These are phyloP conservation scores for Colletotrichum cordylinicola DNA, from an alignment of 2,329 filamentous ascomycete genomes.

Conservation along the genomic window DNA sequence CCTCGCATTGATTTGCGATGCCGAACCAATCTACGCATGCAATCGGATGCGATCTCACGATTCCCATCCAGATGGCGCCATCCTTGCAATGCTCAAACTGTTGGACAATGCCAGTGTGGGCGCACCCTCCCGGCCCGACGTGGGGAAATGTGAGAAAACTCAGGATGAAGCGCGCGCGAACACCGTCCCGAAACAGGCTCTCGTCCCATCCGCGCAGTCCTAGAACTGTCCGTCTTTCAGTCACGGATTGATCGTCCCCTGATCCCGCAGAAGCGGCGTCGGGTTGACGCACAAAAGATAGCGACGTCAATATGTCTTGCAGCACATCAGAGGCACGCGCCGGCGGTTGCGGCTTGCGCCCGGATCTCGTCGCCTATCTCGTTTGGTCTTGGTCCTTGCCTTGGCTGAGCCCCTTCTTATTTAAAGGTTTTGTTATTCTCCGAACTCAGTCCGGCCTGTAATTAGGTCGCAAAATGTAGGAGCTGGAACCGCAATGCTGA, in stretches of 20 bases:
- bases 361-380: slow-evolving; percentile 10
- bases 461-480: neutral
- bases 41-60: neutral
- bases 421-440: neutral
- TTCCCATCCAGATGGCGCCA: neutral
- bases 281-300: neutral
- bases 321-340: neutral
- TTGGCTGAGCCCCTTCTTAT: neutral
- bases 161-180: neutral
- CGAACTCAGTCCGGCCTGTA: neutral
- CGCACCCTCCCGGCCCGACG: neutral
- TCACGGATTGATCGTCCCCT: neutral
- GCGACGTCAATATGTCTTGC: neutral
- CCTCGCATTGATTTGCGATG: slow-evolving; percentile 1
- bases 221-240: neutral
- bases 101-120: neutral
- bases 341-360: slow-evolving; percentile 12
- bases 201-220: neutral
- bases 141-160: neutral
- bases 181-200: neutral
- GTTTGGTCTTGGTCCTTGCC: neutral
- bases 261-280: neutral
- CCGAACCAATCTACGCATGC: neutral
- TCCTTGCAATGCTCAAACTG: slow-evolving; percentile 6
- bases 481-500: neutral